Base-by-base conservation (phyloP, 768 basidiomycete genomes). In the Cyclocybe aegerita region DNA sequence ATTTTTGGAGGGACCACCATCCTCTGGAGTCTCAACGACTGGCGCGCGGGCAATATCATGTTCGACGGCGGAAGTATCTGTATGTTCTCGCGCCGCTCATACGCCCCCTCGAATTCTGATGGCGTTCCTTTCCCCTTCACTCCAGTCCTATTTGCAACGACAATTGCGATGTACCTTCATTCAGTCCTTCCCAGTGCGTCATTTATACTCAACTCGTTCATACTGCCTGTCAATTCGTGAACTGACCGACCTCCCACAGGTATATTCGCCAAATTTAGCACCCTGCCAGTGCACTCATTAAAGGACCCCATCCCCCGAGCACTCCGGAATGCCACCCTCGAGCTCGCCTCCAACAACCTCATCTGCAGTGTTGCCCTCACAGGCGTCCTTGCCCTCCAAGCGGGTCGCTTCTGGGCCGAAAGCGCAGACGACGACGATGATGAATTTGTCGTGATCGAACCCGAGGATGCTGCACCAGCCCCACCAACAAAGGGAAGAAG, bases 31-130 rank as follows among this genome's bases (percentile, higher is more conserved):
- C 72, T 92, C 54, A 74, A 81, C 32, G 89, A 93, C 54, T 81
- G 87, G 7, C 71, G 81, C 55, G 90, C 90, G 2, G 88, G 83
- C 31, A 93, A 93, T 66, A 74, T 93, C 63, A 92, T 93, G 90
- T 93, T 93, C 59, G 91, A 93, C 60, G 90, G 91, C 17, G 91
- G 87, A 44, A 92, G 90, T 66, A 85, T 92, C 58, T 88, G 91
- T 93, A 54, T 63, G 89, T 73, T 16, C 37, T n/a, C 36, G 10
- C 8, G 36, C 49, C 36, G 32, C 46, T 10, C 41, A 44, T 41
- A 12, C 38, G 14, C 62, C 9, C 39, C 32, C 23, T 7, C n/a
- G 7, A 29, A 11, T 32, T 33, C 30, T 35, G 8, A 44, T 31
- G 11, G 15, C 17, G 16, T 38, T 36, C 45, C 41, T 40, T 43